Base-by-base conservation (phyloP, 164 flowering plant species). In the Macadamia integrifolia region DNA sequence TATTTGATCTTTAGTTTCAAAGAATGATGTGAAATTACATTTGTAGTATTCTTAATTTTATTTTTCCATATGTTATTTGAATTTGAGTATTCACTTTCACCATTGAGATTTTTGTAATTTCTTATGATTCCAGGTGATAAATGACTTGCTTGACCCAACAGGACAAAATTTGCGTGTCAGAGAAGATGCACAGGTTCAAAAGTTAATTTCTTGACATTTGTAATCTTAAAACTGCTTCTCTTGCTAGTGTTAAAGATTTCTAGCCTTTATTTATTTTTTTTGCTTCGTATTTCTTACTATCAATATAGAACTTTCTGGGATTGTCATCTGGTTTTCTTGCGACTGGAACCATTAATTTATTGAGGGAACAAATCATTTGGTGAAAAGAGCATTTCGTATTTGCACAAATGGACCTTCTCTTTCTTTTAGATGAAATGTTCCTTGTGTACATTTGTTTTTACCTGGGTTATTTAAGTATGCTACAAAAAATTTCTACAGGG, bases 71-170 rank as follows among this genome's bases (percentile, higher is more conserved):
- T 67, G 60, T 13, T 60, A 4, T 67, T 60, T 60, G 13, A 46
- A 14, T 31, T 49, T 8, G n/a, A 9, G 49, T 44, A 18, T 64
- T 49, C 6, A 48, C 30, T 42, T 50, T 64, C 30, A 52, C 18
- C 30, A 9, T 14, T 50, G 31, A 68, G 18, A 3, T 15, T 9
- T 42, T 52, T 32, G 11, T n/a, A 35, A 35, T 8, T 35, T 1
- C n/a, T 18, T 29, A 31, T 9, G 6, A 53, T 40, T 7, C 52
- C 82, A 94, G 99, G 93, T 94, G 77, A 94, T 94, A 75, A 94
- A 94, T 86, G 99, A 94, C 79, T 85, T 94, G 81, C 97, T 94
- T 67, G 99, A 94, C 80, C 99, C 99, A 69, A 92, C 99, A 3
- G 97, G 98, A 70, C 99, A 94, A 75, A 92, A 94, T 81, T 77